Evolutionary conservation across 371 early-diverging fungal species (phyloP).

Genomic region (Apophysomyces trapeziformis): DNA sequence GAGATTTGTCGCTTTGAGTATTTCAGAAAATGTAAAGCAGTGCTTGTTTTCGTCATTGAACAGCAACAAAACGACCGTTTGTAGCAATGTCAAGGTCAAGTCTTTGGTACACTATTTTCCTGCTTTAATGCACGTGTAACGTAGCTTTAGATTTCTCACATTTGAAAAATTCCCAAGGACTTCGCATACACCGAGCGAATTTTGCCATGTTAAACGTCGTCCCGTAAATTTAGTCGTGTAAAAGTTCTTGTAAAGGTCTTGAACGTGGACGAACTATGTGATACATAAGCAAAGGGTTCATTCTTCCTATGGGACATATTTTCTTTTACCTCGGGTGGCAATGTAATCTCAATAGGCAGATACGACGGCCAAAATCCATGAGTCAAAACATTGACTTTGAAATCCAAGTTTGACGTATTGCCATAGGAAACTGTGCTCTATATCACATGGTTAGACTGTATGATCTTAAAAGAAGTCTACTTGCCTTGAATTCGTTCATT

Average conservation of each 20-base stretch:
- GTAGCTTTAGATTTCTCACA: conserved; percentile 25
- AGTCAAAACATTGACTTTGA: conserved; percentile 83
- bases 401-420: conserved; percentile 20
- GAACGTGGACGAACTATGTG: conserved; percentile 49
- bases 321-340: conserved; percentile 69
- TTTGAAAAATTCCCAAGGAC: conserved; percentile 70
- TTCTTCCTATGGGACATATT: no score
- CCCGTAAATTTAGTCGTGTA: conserved; percentile 79
- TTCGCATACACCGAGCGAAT: conserved; percentile 78
- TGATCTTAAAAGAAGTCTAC: no score
- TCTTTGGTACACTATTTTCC: conserved; percentile 22
- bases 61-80: conserved; percentile 74
- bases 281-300: neutral
- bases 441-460: no score
- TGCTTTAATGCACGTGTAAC: neutral
- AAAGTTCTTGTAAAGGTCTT: conserved; percentile 74
- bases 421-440: neutral
- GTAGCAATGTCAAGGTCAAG: conserved; percentile 69
- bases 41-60: conserved; percentile 68
- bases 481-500: conserved; percentile 64
- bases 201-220: conserved; percentile 85
- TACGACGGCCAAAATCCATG: conserved; percentile 94
- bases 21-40: conserved; percentile 69
- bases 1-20: conserved; percentile 66
- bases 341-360: conserved; percentile 65